Base-by-base conservation (phyloP, 805 yeast genomes). In the Candida ovalis region DNA sequence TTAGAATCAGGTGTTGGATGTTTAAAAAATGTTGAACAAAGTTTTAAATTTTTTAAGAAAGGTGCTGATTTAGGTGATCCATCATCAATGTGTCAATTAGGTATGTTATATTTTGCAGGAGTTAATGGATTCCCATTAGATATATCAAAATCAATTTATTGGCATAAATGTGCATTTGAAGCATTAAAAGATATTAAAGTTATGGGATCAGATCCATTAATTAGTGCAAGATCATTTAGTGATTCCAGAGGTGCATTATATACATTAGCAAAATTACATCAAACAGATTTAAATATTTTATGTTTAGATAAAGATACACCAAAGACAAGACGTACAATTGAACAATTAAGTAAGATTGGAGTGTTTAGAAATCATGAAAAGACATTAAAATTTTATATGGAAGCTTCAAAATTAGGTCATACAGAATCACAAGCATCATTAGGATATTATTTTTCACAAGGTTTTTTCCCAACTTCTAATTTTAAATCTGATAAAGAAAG, bases 401-500 rank as follows among this genome's bases (percentile, higher is more conserved):
- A 75, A 46, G 84, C 88, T 27, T 88, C 88, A 0, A 73, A 72
- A 48, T 67, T 76, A 38, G 79, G 81, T 3, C 81, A 85, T 57
- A 68, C 85, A 4, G 80, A 86, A 23, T 80, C 92, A 0, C 89
- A 84, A 61, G 81, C 81, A 62, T 77, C 82, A 47, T 67, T 86
- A 39, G 95, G 92, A 2, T 77, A 81, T 60, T 82, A 83, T 48
- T 84, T 82, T 62, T 91, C 86, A 55, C 82, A 80, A 57, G 94
- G 94, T 2, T 63, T 45, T 46, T 63, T 67, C 53, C 70, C 71
- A 19, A 60, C 69, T 2, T 48, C 55, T 41, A 58, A 56, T 36
- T 67, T 66, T 53, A 63, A 59, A 39, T 61, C 67, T 3, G 71
- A 67, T 47, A 63, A 59, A 37, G 64, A 61, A 24, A 57, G 68